Conservation (phyloP, 768 basidiomycete genomes). For the Cubamyces lactineus region DNA sequence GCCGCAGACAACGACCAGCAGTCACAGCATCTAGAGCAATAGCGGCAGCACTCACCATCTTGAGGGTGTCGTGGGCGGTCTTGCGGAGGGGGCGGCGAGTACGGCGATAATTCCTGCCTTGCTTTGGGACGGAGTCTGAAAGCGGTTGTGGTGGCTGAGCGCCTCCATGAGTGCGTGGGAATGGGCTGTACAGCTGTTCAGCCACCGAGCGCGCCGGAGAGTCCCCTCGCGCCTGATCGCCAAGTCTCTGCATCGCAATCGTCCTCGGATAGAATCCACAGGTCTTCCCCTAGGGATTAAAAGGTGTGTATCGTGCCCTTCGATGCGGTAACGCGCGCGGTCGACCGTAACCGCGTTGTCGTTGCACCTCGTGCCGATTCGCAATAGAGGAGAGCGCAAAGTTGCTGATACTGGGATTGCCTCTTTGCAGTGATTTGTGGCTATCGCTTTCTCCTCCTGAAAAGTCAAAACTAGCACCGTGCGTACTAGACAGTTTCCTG, state of each 20-base stretch:
- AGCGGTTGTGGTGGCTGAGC: conserved; percentile 34
- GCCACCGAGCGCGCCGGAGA: conserved; percentile 27
- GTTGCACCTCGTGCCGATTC: neutral
- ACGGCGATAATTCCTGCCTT: conserved; percentile 20
- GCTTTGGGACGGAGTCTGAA: conserved; percentile 26
- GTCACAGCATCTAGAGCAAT: too few species aligned
- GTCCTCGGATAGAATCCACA: conserved; percentile 88
- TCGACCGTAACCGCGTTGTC: neutral
- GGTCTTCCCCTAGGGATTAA: conserved; percentile 94
- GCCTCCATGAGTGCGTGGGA: conserved; percentile 51
- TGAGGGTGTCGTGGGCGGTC: conserved; percentile 33
- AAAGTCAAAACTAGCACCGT: conserved; percentile 29
- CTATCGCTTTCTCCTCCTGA: conserved; percentile 59
- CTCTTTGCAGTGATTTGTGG: conserved; percentile 81
- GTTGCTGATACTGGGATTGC: neutral
- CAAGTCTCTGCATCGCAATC: conserved; percentile 30
- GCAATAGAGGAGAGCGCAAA: neutral
- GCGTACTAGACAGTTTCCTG: neutral
- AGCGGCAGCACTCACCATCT: conserved; percentile 33
- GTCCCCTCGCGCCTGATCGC: conserved; percentile 6
- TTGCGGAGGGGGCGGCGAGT: conserved; percentile 23
- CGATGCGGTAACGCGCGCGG: neutral
- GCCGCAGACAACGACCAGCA: conserved; percentile 1
- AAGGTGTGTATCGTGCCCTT: conserved; percentile 49
- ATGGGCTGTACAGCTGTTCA: conserved; percentile 56